phyloP scores from a whole-genome alignment of 1,284 basidiomycete species.

The Mycena sp. region DNA sequence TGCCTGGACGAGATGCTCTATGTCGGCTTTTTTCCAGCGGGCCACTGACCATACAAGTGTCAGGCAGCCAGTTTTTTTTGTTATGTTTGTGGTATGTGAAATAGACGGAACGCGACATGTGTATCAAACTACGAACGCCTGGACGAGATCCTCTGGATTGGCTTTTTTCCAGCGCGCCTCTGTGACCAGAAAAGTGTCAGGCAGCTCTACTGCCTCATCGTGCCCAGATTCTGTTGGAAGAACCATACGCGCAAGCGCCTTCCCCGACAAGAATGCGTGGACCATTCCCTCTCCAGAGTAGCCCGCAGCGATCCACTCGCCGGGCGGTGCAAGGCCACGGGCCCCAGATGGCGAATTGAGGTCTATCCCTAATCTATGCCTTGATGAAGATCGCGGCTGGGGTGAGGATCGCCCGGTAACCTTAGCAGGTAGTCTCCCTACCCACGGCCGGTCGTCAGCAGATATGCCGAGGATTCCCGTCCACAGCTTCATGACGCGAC shows the following conservation, averaged over 20 bases:
- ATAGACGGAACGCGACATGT: too few relatives aligned
- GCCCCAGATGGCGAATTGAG: neutral
- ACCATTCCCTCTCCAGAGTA: constrained; percentile 77
- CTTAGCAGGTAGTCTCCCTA: constrained; percentile 57
- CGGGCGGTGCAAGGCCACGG: constrained; percentile 40
- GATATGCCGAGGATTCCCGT: constrained; percentile 68
- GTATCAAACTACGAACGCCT: neutral
- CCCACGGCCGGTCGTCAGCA: constrained; percentile 63
- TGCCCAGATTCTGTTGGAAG: constrained; percentile 42
- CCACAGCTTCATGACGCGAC: constrained; percentile 62
- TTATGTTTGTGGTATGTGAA: too few relatives aligned
- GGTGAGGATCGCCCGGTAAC: constrained; percentile 41
- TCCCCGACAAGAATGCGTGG: constrained; percentile 68
- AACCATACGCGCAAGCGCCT: constrained; percentile 67
- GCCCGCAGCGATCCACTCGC: constrained; percentile 67
- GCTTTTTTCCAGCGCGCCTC: constrained; percentile 56
- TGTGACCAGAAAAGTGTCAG: constrained; percentile 58
- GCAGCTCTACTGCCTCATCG: constrained; percentile 56
- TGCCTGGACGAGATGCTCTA: too few relatives aligned
- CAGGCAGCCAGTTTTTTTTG: too few relatives aligned
- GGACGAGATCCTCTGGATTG: constrained; percentile 35
- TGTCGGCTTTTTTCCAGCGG: too few relatives aligned
- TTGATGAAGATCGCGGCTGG: neutral
- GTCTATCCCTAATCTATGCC: neutral
- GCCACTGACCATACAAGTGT: too few relatives aligned